Conservation (phyloP, 352 stramenopile genomes). For the Phytophthora litchii region DNA sequence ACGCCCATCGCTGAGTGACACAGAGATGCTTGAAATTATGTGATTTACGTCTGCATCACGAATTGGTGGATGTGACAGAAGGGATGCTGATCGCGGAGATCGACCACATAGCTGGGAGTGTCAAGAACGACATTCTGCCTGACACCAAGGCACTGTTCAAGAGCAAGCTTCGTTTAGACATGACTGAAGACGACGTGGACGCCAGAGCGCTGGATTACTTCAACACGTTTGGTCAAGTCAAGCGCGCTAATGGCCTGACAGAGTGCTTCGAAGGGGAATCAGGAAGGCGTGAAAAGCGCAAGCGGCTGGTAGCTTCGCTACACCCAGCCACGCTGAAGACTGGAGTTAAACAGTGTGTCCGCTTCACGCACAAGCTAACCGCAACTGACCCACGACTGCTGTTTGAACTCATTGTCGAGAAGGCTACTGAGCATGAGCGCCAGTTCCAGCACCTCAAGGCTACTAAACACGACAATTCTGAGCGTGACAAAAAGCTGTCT, state of each 20-base stretch:
- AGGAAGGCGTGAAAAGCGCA: constrained; percentile 1
- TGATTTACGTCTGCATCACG: too few species aligned
- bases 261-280: background rate
- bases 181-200: background rate
- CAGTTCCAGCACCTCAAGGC: background rate
- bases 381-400: background rate
- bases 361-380: background rate
- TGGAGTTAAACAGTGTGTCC: constrained; percentile 6
- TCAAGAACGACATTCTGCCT: constrained; percentile 1
- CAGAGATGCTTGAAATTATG: too few species aligned
- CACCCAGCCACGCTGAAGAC: constrained; percentile 2
- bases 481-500: background rate
- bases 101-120: background rate
- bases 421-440: constrained; percentile 3
- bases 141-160: constrained; percentile 2
- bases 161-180: background rate
- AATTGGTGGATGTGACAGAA: background rate
- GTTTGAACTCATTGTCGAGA: constrained; percentile 11
- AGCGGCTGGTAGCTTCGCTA: background rate
- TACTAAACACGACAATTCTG: background rate
- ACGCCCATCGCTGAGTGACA: too few species aligned
- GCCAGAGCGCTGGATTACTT: background rate
- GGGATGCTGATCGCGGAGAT: background rate
- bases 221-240: background rate
- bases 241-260: background rate